Conservation (phyloP, 805 yeast species). For the Starmerella geochares region DNA sequence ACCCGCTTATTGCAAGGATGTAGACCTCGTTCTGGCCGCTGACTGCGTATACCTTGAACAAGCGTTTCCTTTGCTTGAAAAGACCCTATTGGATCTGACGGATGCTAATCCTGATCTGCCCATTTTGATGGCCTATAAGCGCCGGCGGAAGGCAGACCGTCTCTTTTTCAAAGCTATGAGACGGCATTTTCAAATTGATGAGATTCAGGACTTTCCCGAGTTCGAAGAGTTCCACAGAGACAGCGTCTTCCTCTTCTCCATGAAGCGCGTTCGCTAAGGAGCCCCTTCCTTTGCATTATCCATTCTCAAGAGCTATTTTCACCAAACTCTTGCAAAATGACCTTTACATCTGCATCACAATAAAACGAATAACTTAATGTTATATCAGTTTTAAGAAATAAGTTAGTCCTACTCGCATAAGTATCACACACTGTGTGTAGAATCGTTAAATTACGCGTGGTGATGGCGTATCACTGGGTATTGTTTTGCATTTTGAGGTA, state of each 20-base stretch:
- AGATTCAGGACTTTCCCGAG: slow-evolving; percentile 26
- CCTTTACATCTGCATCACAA: too few species aligned
- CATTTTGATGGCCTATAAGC: slow-evolving; percentile 44
- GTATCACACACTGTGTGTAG: too few species aligned
- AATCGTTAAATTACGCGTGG: too few species aligned
- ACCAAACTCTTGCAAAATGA: too few species aligned
- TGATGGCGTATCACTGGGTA: not conserved
- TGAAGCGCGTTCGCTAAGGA: slow-evolving; percentile 24
- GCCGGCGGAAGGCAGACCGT: slow-evolving; percentile 41
- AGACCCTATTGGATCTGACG: slow-evolving; percentile 40
- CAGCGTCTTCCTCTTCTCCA: slow-evolving; percentile 37
- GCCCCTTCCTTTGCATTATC: not conserved
- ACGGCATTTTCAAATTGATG: slow-evolving; percentile 28
- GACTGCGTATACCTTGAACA: slow-evolving; percentile 50
- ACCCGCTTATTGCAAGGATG: slow-evolving; percentile 33
- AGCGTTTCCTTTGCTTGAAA: slow-evolving; percentile 44
- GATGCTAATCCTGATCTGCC: slow-evolving; percentile 32
- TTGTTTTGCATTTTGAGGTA: slow-evolving; percentile 2
- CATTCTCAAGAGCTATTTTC: too few species aligned
- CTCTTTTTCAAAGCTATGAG: slow-evolving; percentile 32
- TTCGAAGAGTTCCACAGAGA: slow-evolving; percentile 33
- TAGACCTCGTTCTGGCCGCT: slow-evolving; percentile 46
- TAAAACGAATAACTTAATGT: too few species aligned
- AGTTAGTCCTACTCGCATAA: too few species aligned
- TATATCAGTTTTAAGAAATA: too few species aligned